Evolutionary conservation across 2,329 filamentous ascomycete genomes (phyloP).

Genomic region (Beauveria brongniartii): DNA sequence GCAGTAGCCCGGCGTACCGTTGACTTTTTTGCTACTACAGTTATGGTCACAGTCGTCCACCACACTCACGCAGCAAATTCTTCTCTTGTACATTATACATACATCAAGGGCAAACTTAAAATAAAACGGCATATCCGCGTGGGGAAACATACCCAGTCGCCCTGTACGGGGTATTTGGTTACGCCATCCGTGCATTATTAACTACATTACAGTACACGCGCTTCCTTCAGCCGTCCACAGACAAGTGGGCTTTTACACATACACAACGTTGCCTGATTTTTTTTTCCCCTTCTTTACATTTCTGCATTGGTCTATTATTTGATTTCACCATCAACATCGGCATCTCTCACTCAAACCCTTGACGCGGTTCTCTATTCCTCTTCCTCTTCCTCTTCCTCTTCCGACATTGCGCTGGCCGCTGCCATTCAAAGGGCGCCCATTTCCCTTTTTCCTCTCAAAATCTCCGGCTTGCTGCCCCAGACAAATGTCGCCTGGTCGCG

Average conservation of each 20-base stretch:
- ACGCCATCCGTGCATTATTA: not conserved
- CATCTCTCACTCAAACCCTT: no score
- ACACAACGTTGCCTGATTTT: conserved; percentile 3
- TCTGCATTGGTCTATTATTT: not conserved
- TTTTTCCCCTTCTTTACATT: not conserved
- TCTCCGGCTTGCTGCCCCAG: not conserved
- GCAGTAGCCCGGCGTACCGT: not conserved
- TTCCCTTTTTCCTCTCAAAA: not conserved
- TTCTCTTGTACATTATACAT: not conserved
- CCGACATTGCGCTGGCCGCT: not conserved
- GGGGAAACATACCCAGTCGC: not conserved
- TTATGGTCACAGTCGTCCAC: no score
- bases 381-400: not conserved
- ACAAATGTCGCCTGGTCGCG: conserved; percentile 1
- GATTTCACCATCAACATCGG: not conserved
- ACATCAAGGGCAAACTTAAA: not conserved
- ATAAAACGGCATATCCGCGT: not conserved
- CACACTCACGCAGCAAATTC: not conserved
- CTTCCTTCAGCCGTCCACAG: conserved; percentile 1
- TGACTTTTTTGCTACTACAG: not conserved
- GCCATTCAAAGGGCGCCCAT: not conserved
- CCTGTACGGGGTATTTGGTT: not conserved
- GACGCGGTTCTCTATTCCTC: not conserved
- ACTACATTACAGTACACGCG: not conserved
- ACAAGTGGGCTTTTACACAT: conserved; percentile 1